Percentiles rank a stretch among this genome's conserved stretches.
Evolutionary conservation across 2,329 filamentous ascomycete genomes (phyloP).

Genomic region (Fusarium sp.): DNA sequence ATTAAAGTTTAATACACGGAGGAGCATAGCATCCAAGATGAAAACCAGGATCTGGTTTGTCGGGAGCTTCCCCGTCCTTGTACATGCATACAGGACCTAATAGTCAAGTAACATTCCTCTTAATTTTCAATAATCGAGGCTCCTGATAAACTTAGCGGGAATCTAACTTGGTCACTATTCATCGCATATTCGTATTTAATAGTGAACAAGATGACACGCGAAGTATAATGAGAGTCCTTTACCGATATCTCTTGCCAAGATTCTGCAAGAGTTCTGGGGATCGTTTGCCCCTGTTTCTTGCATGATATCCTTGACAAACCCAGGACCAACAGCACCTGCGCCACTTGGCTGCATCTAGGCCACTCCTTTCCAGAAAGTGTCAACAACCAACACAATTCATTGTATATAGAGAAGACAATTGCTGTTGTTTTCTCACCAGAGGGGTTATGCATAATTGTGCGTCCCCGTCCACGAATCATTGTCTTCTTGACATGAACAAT

Average conservation of each 20-base stretch:
- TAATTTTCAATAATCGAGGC: background rate
- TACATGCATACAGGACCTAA: background rate
- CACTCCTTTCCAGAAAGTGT: background rate
- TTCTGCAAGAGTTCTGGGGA: background rate
- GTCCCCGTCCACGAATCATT: background rate
- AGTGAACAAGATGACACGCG: too few species aligned
- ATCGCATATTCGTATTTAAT: background rate
- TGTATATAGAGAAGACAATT: background rate
- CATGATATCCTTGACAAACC: background rate
- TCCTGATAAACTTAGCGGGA: background rate
- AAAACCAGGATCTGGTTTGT: background rate
- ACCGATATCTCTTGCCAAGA: background rate
- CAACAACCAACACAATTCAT: background rate
- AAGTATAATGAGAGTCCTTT: too few species aligned
- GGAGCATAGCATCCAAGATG: background rate
- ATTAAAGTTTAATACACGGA: background rate
- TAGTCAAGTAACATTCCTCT: background rate
- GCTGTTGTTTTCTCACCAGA: background rate
- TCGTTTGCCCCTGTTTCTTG: background rate
- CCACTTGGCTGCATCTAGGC: background rate
- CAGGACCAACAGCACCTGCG: background rate
- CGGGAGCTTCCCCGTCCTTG: background rate
- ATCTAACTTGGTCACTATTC: background rate
- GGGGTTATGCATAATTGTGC: background rate
- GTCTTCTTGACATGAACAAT: background rate